phyloP scores from a whole-genome alignment of 1,284 basidiomycete genomes.

The Farysia itapuensis region DNA sequence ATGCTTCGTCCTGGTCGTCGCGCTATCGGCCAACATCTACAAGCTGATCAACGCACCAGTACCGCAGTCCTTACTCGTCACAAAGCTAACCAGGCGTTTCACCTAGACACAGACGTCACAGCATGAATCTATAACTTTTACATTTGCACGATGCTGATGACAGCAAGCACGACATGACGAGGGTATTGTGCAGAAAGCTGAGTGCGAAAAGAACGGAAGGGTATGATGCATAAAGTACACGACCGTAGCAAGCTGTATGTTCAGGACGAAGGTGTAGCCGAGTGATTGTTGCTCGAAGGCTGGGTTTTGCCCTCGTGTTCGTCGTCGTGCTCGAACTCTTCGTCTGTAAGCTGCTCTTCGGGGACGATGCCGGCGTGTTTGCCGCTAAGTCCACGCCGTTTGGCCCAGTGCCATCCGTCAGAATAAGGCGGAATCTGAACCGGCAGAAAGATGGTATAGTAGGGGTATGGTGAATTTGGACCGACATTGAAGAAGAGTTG shows the following conservation, averaged over 20 bases:
- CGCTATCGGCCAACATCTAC: slow-evolving; percentile 44
- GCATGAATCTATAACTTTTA: too few species aligned
- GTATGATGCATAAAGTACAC: too few species aligned
- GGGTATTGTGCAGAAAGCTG: too few species aligned
- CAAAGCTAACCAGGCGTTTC: neutral
- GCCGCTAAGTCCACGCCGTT: slow-evolving; percentile 66
- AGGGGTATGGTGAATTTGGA: slow-evolving; percentile 62
- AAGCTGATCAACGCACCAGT: slow-evolving; percentile 39
- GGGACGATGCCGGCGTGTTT: slow-evolving; percentile 61
- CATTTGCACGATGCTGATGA: too few species aligned
- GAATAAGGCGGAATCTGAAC: slow-evolving; percentile 77
- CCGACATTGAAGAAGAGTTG: slow-evolving; percentile 86
- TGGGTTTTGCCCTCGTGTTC: slow-evolving; percentile 1
- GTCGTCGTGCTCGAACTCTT: slow-evolving; percentile 48
- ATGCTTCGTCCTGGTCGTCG: slow-evolving; percentile 39
- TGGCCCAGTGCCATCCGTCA: slow-evolving; percentile 80
- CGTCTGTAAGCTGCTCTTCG: slow-evolving; percentile 65
- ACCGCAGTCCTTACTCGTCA: slow-evolving; percentile 13
- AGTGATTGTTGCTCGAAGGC: too few species aligned
- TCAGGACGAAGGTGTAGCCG: too few species aligned
- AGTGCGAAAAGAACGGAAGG: too few species aligned
- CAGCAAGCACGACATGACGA: too few species aligned
- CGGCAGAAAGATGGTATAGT: slow-evolving; percentile 78
- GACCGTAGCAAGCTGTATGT: too few species aligned
- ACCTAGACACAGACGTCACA: too few species aligned